Evolutionary conservation across 306 rosid genomes (phyloP), one percentile per base, ranked within the genome.

Genomic region (Adenanthera pavonina): DNA sequence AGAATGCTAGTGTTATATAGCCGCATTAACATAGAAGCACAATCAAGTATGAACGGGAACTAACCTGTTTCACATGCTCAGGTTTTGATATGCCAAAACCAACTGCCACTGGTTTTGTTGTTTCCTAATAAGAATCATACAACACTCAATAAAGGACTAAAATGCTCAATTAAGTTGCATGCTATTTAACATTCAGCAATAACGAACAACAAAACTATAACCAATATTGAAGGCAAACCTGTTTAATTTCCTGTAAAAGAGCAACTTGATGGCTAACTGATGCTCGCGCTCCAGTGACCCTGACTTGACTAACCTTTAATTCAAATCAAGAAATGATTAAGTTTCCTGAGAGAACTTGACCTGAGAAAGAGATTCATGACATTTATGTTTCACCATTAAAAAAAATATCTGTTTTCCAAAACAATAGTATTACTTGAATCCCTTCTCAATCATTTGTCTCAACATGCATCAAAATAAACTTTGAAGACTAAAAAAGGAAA

Each of bases 51-150:
- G 41, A 53, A 77, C 54, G 20, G 16, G 49, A 73, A 76, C 73
- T 83, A 77, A 93, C 99, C 96, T 89, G 93, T 76, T 91, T 89
- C 47, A 85, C 97, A 38, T 93, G 98, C 92, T 95, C 94, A 1
- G 96, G 96, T 61, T 83, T 92, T 0, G 99, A 95, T 82, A 95
- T 92, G 80, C 99, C 99, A 66, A 95, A 95, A 53, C 99, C 99
- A 73, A 95, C 99, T 17, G 99, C 98, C 14, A 95, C 94, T 0
- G 99, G 94, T 85, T 92, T 93, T n/a, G 77, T 62, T 48, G 99
- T 92, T 80, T 80, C 87, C 99, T 95, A 87, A 20, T 13, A 36
- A 51, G 17, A 80, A n/a, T 54, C 30, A 36, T 43, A 10, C 30
- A 52, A 38, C 56, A 40, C 7, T n/a, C 69, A 38, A 11, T 48